Percentiles rank a stretch among this genome's conserved stretches.
These are phyloP conservation scores for Fraxinus albicans DNA, from an alignment of 305 asterid genomes.

Conservation along the genomic window DNA sequence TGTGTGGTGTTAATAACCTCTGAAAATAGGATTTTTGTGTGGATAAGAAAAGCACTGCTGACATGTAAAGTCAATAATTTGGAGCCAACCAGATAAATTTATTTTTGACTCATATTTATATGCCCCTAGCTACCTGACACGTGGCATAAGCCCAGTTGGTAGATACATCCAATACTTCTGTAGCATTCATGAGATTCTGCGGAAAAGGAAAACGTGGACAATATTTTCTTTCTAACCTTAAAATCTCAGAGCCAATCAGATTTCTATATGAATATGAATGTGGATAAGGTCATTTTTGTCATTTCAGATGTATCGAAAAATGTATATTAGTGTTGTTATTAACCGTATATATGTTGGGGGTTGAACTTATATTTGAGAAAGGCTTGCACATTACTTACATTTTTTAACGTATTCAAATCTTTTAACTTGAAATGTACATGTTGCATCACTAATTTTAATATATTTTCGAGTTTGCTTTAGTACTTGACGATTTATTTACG, in stretches of 20 bases:
- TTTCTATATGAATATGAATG: conserved; percentile 13
- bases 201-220: not conserved
- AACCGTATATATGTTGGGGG: not conserved
- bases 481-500: not conserved
- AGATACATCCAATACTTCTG: conserved; percentile 9
- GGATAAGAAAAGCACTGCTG: conserved; percentile 14
- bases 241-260: not conserved
- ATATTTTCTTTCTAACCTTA: conserved; percentile 8
- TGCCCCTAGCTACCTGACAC: conserved; percentile 9
- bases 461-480: not conserved
- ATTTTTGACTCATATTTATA: not conserved
- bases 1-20: not conserved
- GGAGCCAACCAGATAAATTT: conserved; percentile 26
- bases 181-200: conserved; percentile 7
- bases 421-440: not conserved
- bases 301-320: not conserved
- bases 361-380: not conserved
- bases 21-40: no score
- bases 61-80: conserved; percentile 11
- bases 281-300: conserved; percentile 29
- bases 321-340: not conserved
- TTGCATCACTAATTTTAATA: not conserved
- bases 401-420: not conserved
- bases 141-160: conserved; percentile 26
- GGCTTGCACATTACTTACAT: not conserved